Percentiles rank a stretch among this genome's conserved stretches.
Conservation (phyloP, 441 rosid species). For the Hypseocharis bilobata region DNA sequence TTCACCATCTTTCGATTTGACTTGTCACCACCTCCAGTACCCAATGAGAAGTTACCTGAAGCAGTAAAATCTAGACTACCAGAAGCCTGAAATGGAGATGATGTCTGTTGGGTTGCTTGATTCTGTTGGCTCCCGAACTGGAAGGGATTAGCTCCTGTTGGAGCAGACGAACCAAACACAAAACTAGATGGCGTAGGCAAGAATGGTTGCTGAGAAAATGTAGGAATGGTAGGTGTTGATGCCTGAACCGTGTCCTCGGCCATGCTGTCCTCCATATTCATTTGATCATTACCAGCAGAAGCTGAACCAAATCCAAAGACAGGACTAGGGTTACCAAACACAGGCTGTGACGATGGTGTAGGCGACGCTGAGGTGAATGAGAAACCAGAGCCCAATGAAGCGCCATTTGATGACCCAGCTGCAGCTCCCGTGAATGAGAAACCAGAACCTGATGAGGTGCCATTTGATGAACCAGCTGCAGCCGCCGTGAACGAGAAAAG, state of each 20-base stretch:
- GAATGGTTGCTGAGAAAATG: conserved; percentile 45
- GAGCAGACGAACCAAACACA: conserved; percentile 31
- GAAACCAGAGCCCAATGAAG: conserved; percentile 38
- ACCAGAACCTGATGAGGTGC: background rate
- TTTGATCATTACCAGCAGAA: conserved; percentile 50
- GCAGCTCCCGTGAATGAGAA: background rate
- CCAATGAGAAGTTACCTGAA: conserved; percentile 76
- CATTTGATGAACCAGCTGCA: background rate
- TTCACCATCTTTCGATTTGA: conserved; percentile 44
- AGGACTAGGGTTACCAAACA: conserved; percentile 39
- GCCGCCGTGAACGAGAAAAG: background rate
- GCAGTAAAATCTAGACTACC: conserved; percentile 53
- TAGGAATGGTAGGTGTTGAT: conserved; percentile 33
- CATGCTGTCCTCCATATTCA: conserved; percentile 93
- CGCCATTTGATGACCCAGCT: conserved; percentile 34
- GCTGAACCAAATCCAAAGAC: conserved; percentile 42
- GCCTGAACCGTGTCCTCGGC: conserved; percentile 77
- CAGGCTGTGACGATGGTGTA: conserved; percentile 35
- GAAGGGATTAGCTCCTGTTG: conserved; percentile 44
- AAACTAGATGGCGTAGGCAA: conserved; percentile 28
- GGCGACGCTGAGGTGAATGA: conserved; percentile 43
- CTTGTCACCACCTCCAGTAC: conserved; percentile 67
- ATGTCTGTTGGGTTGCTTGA: conserved; percentile 33
- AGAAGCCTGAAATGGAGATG: conserved; percentile 55
- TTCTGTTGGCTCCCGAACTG: conserved; percentile 58